A percentile compares a stretch with the other conserved stretches of the same genome.
phyloP scores from a whole-genome alignment of 352 stramenopile species.

The Thalassiosira hispida region DNA sequence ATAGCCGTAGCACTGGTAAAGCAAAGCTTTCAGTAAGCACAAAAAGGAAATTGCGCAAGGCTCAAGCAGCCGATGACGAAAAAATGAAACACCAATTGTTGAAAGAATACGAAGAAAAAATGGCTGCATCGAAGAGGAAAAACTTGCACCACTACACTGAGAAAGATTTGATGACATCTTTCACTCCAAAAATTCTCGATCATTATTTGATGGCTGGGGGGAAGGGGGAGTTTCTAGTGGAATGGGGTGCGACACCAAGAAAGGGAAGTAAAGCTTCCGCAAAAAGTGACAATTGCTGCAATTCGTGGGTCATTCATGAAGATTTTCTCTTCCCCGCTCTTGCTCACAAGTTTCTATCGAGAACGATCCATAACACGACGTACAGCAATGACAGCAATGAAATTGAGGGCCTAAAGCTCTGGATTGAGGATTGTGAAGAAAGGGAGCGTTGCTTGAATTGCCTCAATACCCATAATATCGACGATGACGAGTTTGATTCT shows the following conservation, averaged over 20 bases:
- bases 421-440: slow-evolving; percentile 23
- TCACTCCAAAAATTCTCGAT: slow-evolving; percentile 45
- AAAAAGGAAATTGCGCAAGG: slow-evolving; percentile 19
- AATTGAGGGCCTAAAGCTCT: slow-evolving; percentile 3
- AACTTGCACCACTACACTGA: slow-evolving; percentile 29
- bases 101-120: slow-evolving; percentile 21
- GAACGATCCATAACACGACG: background rate
- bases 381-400: slow-evolving; percentile 1
- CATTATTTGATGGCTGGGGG: slow-evolving; percentile 31
- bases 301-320: slow-evolving; percentile 43
- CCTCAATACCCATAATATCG: slow-evolving; percentile 18
- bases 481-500: slow-evolving; percentile 24
- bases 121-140: background rate
- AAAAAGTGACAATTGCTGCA: slow-evolving; percentile 13
- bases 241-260: slow-evolving; percentile 16
- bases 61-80: slow-evolving; percentile 19
- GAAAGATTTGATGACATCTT: slow-evolving; percentile 33
- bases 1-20: background rate
- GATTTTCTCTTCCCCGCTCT: slow-evolving; percentile 48
- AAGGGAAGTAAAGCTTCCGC: background rate
- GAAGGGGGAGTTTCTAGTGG: slow-evolving; percentile 37
- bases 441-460: slow-evolving; percentile 10
- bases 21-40: slow-evolving; percentile 2
- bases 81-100: slow-evolving; percentile 29
- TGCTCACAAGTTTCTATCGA: slow-evolving; percentile 26